Evolutionary conservation across 1,139 yeast species (phyloP), one percentile per base, ranked within the genome.

Genomic region (Debaryomycetaceae sp.): DNA sequence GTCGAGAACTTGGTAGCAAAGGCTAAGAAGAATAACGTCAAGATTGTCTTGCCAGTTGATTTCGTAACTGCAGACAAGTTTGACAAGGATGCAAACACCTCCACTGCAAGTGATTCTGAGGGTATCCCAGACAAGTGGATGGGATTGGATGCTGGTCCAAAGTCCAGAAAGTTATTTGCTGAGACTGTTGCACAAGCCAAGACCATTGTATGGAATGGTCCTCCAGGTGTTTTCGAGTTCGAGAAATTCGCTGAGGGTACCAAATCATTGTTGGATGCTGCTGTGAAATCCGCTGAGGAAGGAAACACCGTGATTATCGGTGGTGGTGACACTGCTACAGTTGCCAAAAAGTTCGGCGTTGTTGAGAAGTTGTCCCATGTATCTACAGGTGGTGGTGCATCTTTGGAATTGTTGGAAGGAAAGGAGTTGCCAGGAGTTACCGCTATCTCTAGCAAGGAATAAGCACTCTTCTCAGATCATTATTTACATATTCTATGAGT

Each of bases 241-340:
- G 96, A 88, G 54, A 80, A 80, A 63, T 91, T 91, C 66, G 85
- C 97, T 57, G 72, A 72, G 50, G 97, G 97, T 75, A 91, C 98
- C 66, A 87, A 89, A 78, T 71, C 88, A 49, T 75, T 90, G 72
- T 81, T 91, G 62, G 95, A 85, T 55, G 96, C 93, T 58, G 84
- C 85, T 62, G 95, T 89, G 58, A 77, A 80, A 67, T 87, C 96
- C 52, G 88, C 91, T 60, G 83, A 81, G 69, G 80, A 80, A 50
- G 97, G 96, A 65, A 85, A 89, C 78, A 88, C 96, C 57, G 97
- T 90, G 54, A 93, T 93, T 72, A 86, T 91, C 61, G 98, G 98
- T 70, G 98, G 98, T 83, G 98, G 98, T 80, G 98, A 91, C 75
- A 91, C 98, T 62, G 98, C 98, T 57, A 91, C 98, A 57, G 98